Percentiles rank a stretch among this genome's conserved stretches.
These are phyloP conservation scores for Tephrocybe sp. DNA, from an alignment of 768 basidiomycete genomes.

Conservation along the genomic window DNA sequence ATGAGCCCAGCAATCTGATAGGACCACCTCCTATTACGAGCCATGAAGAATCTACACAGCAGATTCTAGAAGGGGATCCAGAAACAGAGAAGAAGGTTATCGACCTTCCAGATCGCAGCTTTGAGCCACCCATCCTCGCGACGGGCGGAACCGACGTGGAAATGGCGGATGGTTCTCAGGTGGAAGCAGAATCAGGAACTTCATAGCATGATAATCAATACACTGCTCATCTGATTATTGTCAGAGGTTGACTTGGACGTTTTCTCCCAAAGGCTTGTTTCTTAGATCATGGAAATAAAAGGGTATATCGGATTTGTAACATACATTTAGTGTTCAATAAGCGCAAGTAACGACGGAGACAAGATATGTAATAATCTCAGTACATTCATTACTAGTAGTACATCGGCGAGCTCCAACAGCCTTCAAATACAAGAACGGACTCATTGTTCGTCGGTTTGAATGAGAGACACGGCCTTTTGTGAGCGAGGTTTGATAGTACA, in stretches of 20 bases:
- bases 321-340: conserved; percentile 21
- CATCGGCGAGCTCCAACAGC: no score
- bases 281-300: conserved; percentile 8
- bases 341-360: conserved; percentile 23
- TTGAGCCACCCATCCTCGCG: conserved; percentile 7
- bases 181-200: background rate
- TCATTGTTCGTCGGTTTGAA: no score
- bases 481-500: conserved; percentile 64
- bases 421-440: no score
- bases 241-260: conserved; percentile 5
- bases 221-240: background rate
- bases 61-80: conserved; percentile 9
- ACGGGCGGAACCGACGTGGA: conserved; percentile 17
- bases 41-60: conserved; percentile 6
- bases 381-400: no score
- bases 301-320: conserved; percentile 15
- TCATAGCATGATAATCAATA: conserved; percentile 10
- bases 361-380: conserved; percentile 33
- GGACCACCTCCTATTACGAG: conserved; percentile 16
- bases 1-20: background rate
- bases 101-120: conserved; percentile 2
- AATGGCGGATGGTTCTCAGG: conserved; percentile 16
- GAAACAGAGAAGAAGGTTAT: conserved; percentile 14
- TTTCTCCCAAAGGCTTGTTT: no score
- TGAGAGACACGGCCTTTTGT: conserved; percentile 51